Conservation (phyloP, 306 rosid genomes). For the Rubus idaeus region DNA sequence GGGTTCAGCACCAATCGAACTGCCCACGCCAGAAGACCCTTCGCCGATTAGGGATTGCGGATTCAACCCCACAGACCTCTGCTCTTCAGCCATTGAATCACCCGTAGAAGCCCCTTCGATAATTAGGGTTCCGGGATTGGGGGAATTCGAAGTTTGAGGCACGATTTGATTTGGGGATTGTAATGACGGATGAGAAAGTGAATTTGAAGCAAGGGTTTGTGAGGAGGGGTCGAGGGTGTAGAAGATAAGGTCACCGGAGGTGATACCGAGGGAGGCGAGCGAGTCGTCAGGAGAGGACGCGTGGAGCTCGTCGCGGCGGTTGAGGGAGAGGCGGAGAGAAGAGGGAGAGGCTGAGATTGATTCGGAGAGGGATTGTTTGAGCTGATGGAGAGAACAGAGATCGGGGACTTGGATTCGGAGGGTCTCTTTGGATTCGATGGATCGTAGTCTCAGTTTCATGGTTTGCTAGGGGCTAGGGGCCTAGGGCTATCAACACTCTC, state of each 20-base stretch:
- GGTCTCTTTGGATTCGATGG: constrained; percentile 60
- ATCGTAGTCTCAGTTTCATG: constrained; percentile 75
- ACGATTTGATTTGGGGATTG: not conserved
- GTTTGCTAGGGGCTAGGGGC: not conserved
- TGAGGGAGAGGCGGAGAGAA: constrained; percentile 64
- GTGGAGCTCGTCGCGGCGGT: constrained; percentile 62
- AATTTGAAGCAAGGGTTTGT: not conserved
- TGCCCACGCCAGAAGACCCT: not conserved
- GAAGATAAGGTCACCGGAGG: constrained; percentile 74
- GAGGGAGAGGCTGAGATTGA: constrained; percentile 37
- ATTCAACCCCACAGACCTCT: not conserved
- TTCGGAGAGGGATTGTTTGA: constrained; percentile 44
- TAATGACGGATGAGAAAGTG: no score
- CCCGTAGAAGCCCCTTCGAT: not conserved
- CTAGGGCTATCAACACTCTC: no score
- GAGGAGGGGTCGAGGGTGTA: constrained; percentile 48
- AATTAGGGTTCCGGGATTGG: not conserved
- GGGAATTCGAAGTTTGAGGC: not conserved
- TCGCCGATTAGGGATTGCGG: not conserved
- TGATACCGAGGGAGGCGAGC: constrained; percentile 55
- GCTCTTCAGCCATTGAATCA: not conserved
- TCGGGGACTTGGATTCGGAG: constrained; percentile 54
- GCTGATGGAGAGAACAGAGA: constrained; percentile 45
- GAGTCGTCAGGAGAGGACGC: constrained; percentile 41
- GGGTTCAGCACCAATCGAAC: constrained; percentile 10